Evolutionary conservation across 106 monocot genomes (phyloP), one percentile per base, ranked within the genome.

Genomic region (Allium cepa): DNA sequence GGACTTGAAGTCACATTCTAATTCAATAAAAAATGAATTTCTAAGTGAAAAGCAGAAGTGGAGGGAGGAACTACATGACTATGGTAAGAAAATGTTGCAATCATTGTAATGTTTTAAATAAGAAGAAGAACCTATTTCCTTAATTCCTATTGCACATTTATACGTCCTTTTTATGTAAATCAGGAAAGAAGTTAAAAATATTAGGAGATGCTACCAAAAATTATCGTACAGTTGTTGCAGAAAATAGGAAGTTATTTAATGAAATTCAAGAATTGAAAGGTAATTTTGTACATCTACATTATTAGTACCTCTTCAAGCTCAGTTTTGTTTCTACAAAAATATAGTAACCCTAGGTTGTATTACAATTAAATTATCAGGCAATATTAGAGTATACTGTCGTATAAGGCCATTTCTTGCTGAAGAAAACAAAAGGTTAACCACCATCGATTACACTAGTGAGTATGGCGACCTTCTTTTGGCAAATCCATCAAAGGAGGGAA

Each of bases 201-300:
- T 14, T 91, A 69, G 50, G 72, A 62, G 80, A 75, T 70, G 79
- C 79, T 63, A 82, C 84, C 57, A 75, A 77, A 73, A 79, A 71
- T 48, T 91, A 81, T 68, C 79, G 82, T 70, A 51, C 65, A 46
- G 76, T 79, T 70, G 73, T 84, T 57, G 74, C 79, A 75, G 91
- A 91, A 77, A 91, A 91, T 70, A 52, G 77, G 18, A 87, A 60
- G 50, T 57, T 91, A 28, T 82, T 79, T 56, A 91, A 91, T 69
- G 91, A 91, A 65, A 73, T 91, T 71, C 90, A 83, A 61, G 91
- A 91, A 73, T 70, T 91, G 72, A 91, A 91, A 84, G 91, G 91
- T 87, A 63, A 18, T n/a, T 16, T 17, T 55, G 15, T 75, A 57
- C 53, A 49, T 53, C 47, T 47, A 64, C 17, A 53, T 26, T 61